phyloP scores from a whole-genome alignment of 352 stramenopile genomes.

The Aphanomyces stellatus region DNA sequence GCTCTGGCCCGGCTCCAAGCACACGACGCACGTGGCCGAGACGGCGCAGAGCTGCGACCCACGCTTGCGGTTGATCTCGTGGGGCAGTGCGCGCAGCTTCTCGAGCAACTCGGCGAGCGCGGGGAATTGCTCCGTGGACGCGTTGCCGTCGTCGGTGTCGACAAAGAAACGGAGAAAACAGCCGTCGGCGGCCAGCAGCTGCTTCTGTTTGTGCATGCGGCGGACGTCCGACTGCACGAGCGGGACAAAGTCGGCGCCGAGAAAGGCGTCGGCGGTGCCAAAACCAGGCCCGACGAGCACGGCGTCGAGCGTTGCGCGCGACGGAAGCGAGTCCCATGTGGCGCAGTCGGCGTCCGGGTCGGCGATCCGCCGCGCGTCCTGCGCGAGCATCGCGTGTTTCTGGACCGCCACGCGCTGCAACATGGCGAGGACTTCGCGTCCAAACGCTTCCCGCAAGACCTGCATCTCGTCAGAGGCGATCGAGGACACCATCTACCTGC shows the following conservation, averaged over 20 bases:
- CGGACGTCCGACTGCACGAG: slow-evolving; percentile 56
- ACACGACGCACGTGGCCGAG: slow-evolving; percentile 39
- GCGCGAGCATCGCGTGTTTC: slow-evolving; percentile 67
- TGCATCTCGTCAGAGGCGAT: too few species aligned
- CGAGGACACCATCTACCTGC: too few species aligned
- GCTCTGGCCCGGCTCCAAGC: slow-evolving; percentile 31
- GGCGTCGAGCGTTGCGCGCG: slow-evolving; percentile 30
- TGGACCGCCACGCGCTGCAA: slow-evolving; percentile 75
- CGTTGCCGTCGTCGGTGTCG: slow-evolving; percentile 25
- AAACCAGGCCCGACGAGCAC: slow-evolving; percentile 21
- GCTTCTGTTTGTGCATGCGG: slow-evolving; percentile 43
- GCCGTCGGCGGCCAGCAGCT: slow-evolving; percentile 31
- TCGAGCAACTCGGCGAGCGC: slow-evolving; percentile 63
- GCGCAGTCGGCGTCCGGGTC: slow-evolving; percentile 47
- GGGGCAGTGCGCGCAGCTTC: slow-evolving; percentile 65
- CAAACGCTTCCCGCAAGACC: slow-evolving; percentile 79
- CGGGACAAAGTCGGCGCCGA: slow-evolving; percentile 69
- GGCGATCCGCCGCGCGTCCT: slow-evolving; percentile 48
- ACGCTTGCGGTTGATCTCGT: slow-evolving; percentile 74
- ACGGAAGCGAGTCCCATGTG: slow-evolving; percentile 51
- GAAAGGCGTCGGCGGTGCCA: slow-evolving; percentile 59
- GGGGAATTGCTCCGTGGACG: slow-evolving; percentile 52
- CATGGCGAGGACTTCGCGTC: slow-evolving; percentile 70
- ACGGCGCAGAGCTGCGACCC: slow-evolving; percentile 46
- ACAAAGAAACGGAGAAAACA: slow-evolving; percentile 31